These are phyloP conservation scores for Ascosphaera aggregata DNA, from an alignment of 2,329 filamentous ascomycete genomes.

Conservation along the genomic window DNA sequence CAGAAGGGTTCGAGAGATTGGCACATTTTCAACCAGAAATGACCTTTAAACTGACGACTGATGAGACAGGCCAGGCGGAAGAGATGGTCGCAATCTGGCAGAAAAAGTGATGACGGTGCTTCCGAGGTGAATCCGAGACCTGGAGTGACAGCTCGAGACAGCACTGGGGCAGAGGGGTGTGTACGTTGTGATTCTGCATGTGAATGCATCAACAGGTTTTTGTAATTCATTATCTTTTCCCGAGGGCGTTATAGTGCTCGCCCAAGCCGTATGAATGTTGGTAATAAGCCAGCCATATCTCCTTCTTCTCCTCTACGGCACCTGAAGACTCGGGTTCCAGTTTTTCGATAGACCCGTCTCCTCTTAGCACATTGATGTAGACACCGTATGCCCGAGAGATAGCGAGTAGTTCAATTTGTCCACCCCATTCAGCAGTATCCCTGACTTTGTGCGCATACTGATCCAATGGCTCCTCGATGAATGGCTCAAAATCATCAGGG, in stretches of 20 bases:
- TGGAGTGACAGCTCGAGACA: no score
- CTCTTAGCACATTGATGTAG: constrained; percentile 63
- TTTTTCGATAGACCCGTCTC: constrained; percentile 53
- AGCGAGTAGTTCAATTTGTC: constrained; percentile 71
- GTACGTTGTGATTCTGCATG: no score
- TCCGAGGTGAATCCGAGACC: no score
- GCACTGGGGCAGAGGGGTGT: no score
- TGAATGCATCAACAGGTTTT: background rate
- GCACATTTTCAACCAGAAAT: constrained; percentile 31
- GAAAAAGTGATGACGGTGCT: constrained; percentile 8
- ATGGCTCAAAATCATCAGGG: constrained; percentile 61
- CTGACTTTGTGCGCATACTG: constrained; percentile 53
- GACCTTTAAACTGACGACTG: constrained; percentile 31
- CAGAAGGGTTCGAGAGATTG: constrained; percentile 21
- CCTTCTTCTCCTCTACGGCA: constrained; percentile 21
- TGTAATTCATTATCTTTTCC: constrained; percentile 18
- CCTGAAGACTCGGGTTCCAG: constrained; percentile 32
- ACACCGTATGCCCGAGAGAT: constrained; percentile 60
- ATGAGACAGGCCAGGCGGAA: constrained; percentile 16
- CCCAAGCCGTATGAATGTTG: constrained; percentile 81
- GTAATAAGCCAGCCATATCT: constrained; percentile 83
- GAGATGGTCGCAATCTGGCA: constrained; percentile 23
- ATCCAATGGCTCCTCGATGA: constrained; percentile 59
- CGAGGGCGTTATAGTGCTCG: constrained; percentile 89
- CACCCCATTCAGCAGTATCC: constrained; percentile 88